Conservation (phyloP, 176 grass and related monocot species). For the Neostapfia colusana region DNA sequence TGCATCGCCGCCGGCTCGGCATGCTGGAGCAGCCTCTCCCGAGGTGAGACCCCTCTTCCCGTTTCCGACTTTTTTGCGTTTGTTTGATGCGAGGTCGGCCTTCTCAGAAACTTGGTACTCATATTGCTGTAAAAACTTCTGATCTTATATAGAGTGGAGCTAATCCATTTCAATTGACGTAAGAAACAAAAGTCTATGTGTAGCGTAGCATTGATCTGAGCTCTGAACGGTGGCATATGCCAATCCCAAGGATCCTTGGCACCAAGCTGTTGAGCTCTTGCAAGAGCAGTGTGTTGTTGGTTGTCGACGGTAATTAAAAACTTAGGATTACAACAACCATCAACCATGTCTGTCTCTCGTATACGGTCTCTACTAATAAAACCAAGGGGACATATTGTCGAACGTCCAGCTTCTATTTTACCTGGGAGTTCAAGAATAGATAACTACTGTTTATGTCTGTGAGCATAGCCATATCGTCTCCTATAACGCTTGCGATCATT, state of each 20-base stretch:
- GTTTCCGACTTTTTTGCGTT: neutral
- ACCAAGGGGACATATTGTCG: neutral
- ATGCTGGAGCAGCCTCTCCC: constrained; percentile 72
- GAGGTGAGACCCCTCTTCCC: constrained; percentile 41
- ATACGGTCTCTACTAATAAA: neutral
- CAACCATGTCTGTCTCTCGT: neutral
- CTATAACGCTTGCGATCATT: neutral
- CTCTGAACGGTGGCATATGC: neutral
- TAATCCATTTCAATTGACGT: neutral
- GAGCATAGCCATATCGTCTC: neutral
- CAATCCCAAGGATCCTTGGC: neutral
- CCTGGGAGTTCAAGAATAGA: neutral
- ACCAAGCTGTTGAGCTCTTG: neutral
- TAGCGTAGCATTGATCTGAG: neutral
- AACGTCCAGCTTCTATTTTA: neutral
- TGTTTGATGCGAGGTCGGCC: neutral
- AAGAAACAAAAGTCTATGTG: neutral
- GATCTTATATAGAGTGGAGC: too few species aligned
- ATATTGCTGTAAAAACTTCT: neutral
- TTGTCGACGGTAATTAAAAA: neutral
- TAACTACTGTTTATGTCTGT: neutral
- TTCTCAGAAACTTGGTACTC: neutral
- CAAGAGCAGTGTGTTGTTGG: too few species aligned
- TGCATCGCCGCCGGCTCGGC: constrained; percentile 67
- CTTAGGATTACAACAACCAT: neutral